Conservation (phyloP, 164 flowering plant genomes). For the Kalanchoe fedtschenkoi region DNA sequence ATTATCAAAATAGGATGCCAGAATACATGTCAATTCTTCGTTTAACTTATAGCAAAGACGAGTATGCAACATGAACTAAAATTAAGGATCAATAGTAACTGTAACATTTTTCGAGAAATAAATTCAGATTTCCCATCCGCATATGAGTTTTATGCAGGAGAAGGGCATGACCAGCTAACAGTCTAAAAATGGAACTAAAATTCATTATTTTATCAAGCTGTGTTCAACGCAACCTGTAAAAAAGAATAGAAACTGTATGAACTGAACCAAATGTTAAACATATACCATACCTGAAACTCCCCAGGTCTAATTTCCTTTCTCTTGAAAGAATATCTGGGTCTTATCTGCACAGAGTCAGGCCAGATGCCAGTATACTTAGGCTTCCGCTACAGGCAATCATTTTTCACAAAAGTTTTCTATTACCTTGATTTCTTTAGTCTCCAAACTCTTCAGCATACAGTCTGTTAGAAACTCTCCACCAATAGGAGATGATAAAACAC, state of each 20-base stretch:
- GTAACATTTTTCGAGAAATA: neutral
- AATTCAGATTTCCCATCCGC: neutral
- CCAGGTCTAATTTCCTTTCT: conserved; percentile 83
- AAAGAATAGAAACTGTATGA: neutral
- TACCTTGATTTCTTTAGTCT: conserved; percentile 75
- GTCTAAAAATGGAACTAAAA: neutral
- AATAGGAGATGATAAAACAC: conserved; percentile 73
- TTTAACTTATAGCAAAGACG: neutral
- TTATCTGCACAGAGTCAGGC: conserved; percentile 43
- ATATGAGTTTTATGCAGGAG: neutral
- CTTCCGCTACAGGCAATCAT: neutral
- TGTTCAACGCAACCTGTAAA: neutral
- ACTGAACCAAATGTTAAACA: neutral
- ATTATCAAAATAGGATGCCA: neutral
- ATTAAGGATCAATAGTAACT: neutral
- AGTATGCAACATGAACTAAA: neutral
- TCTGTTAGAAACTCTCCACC: conserved; percentile 92
- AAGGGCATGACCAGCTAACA: neutral
- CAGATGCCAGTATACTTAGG: conserved; percentile 3
- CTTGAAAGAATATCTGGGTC: conserved; percentile 84
- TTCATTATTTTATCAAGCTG: neutral
- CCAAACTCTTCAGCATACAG: conserved; percentile 91
- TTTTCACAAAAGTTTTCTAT: conserved; percentile 14
- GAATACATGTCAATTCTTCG: neutral
- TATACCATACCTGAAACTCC: conserved; percentile 67